Evolutionary conservation across 768 basidiomycete species (phyloP).

Genomic region (Myochromella boudieri): DNA sequence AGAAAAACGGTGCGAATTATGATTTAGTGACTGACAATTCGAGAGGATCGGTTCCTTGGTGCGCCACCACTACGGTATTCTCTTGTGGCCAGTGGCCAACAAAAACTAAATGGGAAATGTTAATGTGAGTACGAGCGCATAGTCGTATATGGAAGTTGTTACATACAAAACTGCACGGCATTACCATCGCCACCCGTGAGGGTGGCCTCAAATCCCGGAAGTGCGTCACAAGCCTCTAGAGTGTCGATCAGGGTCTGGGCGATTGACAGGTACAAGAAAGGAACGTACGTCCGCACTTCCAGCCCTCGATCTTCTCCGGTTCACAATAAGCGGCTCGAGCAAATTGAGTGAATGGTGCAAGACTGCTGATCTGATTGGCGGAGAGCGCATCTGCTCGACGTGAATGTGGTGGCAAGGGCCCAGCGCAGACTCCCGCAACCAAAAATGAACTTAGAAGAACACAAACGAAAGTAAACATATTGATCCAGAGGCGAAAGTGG

Average conservation of each 20-base stretch:
- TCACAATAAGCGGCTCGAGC: constrained; percentile 34
- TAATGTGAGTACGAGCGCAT: not conserved
- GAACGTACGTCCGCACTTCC: constrained; percentile 29
- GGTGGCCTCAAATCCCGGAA: constrained; percentile 29
- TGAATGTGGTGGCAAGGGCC: constrained; percentile 4
- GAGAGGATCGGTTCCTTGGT: constrained; percentile 52
- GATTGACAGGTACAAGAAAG: not conserved
- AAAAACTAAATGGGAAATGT: constrained; percentile 17
- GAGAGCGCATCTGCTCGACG: constrained; percentile 11
- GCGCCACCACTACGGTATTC: constrained; percentile 46
- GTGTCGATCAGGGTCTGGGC: not conserved
- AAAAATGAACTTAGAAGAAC: constrained; percentile 5
- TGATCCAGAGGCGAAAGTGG: constrained; percentile 1
- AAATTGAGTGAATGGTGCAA: constrained; percentile 31
- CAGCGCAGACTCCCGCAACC: constrained; percentile 11
- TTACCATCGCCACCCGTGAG: constrained; percentile 32
- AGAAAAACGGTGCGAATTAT: not conserved
- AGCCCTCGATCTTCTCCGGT: constrained; percentile 23
- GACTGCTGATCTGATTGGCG: constrained; percentile 10
- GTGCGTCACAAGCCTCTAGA: constrained; percentile 31
- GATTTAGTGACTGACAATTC: constrained; percentile 31
- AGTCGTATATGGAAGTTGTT: not conserved
- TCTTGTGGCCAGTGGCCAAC: constrained; percentile 49
- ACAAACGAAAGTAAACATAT: constrained; percentile 5
- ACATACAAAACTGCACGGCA: constrained; percentile 31